A percentile compares a stretch with the other conserved stretches of the same genome.
phyloP scores from a whole-genome alignment of 2,329 filamentous ascomycete species.

The Pezicula rhizophila region DNA sequence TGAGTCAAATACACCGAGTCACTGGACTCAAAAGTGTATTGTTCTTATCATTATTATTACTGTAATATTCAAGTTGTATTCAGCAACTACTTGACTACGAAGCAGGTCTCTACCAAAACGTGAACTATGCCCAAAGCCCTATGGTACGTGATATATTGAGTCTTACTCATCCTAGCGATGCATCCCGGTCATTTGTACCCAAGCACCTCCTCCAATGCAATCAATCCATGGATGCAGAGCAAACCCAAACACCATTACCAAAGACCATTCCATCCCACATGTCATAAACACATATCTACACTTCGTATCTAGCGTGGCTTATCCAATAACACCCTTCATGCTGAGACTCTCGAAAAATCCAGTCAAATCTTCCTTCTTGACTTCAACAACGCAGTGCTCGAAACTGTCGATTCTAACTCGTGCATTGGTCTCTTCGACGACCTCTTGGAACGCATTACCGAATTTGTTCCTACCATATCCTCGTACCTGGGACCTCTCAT shows the following conservation, averaged over 20 bases:
- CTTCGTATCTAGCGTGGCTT: constrained; percentile 6
- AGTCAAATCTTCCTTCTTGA: constrained; percentile 89
- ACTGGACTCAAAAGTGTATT: too few relatives aligned
- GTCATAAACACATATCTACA: constrained; percentile 20
- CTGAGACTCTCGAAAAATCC: constrained; percentile 89
- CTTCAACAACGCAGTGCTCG: constrained; percentile 94
- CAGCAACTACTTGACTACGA: background rate
- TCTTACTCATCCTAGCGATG: background rate
- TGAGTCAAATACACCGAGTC: background rate
- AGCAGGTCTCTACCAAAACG: background rate
- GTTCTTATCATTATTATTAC: too few relatives aligned
- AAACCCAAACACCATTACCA: background rate
- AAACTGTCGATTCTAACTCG: constrained; percentile 92
- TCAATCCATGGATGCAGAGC: background rate
- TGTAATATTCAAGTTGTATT: too few relatives aligned
- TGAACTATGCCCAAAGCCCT: background rate
- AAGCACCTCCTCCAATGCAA: background rate
- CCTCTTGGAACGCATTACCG: constrained; percentile 91
- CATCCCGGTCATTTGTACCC: background rate
- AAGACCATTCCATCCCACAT: background rate
- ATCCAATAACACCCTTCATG: constrained; percentile 77
- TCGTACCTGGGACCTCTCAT: constrained; percentile 47
- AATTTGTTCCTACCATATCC: constrained; percentile 82
- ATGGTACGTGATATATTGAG: background rate
- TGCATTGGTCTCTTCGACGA: constrained; percentile 84